Conservation (phyloP, 2,329 filamentous ascomycete genomes). For the Dactylellina parvicollis region DNA sequence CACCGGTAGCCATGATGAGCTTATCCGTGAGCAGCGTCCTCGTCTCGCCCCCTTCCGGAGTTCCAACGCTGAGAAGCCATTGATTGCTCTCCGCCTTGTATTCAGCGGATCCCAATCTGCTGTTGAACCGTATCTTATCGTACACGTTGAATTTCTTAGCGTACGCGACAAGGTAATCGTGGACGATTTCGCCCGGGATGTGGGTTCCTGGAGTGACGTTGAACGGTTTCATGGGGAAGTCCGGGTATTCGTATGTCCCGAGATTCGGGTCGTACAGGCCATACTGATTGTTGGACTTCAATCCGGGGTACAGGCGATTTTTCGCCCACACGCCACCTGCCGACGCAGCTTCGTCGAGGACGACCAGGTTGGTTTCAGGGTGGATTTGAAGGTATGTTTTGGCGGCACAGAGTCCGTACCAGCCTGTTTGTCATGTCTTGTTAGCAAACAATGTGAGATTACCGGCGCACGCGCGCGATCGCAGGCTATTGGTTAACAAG, state of each 20-base stretch:
- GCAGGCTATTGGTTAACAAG: slow-evolving; percentile 6
- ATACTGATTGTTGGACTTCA: slow-evolving; percentile 78
- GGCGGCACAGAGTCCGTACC: slow-evolving; percentile 64
- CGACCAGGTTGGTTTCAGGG: slow-evolving; percentile 67
- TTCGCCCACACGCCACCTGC: slow-evolving; percentile 77
- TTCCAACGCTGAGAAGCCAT: slow-evolving; percentile 64
- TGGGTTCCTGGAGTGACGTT: slow-evolving; percentile 63
- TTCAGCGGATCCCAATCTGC: slow-evolving; percentile 64
- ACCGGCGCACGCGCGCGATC: slow-evolving; percentile 13
- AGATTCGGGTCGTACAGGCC: slow-evolving; percentile 68
- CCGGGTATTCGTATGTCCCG: slow-evolving; percentile 69
- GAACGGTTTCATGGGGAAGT: slow-evolving; percentile 71
- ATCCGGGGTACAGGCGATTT: slow-evolving; percentile 72
- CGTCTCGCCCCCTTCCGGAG: slow-evolving; percentile 45
- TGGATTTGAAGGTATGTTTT: slow-evolving; percentile 67
- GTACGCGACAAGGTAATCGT: slow-evolving; percentile 65
- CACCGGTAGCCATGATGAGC: slow-evolving; percentile 68
- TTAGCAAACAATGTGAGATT: slow-evolving; percentile 29
- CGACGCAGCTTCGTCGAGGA: slow-evolving; percentile 69
- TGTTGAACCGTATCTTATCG: slow-evolving; percentile 62
- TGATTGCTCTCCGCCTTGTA: slow-evolving; percentile 58
- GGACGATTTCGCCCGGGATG: slow-evolving; percentile 65
- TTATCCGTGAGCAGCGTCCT: slow-evolving; percentile 59
- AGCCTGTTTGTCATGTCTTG: slow-evolving; percentile 58
- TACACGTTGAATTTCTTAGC: slow-evolving; percentile 63